Base-by-base conservation (phyloP, 1,284 basidiomycete genomes). In the Naganishia sp. region DNA sequence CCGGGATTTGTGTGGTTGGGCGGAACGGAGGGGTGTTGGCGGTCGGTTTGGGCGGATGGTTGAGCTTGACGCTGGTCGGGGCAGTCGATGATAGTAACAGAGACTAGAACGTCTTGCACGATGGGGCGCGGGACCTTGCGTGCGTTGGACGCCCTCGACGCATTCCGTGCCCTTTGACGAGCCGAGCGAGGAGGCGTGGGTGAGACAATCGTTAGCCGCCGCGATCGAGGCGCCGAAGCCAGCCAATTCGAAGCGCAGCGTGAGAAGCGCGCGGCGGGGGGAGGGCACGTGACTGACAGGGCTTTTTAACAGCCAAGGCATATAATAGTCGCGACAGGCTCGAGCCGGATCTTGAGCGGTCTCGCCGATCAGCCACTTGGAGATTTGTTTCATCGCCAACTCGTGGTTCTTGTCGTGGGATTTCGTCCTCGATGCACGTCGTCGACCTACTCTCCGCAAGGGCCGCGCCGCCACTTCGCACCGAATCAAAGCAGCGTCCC, bases 391-490 rank as follows among this genome's bases (percentile, higher is more conserved):
- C 28, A 28, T 28, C 28, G 3, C 1, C 35, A 3, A 39, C 2
- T 1, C 2, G 25, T 23, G 42, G 54, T 32, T 13, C 42, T 56
- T n/a, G 43, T 15, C 28, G 57, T 28, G 35, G 18, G 35, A 61
- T 31, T 42, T 42, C 47, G 41, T 50, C 58, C 31, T 61, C 47
- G 58, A 61, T 61, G 35, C n/a, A 21, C 45, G 39, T 61, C 58
- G 58, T 61, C 58, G 58, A 39, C 49, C 28, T 41, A 25, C 50
- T 61, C 58, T 47, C 58, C 50, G 35, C 47, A 43, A 61, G 25
- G 58, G 47, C 47, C 58, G 25, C 28, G 42, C 32, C n/a, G 2
- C 4, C 13, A 28, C 31, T 39, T 17, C 15, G 25, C 43, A 10
- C 61, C 28, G 17, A 5, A 31, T 31, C 28, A 28, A 28, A 28